These are phyloP conservation scores for Monosporascus cannonballus DNA, from an alignment of 2,329 filamentous ascomycete species.

Conservation along the genomic window DNA sequence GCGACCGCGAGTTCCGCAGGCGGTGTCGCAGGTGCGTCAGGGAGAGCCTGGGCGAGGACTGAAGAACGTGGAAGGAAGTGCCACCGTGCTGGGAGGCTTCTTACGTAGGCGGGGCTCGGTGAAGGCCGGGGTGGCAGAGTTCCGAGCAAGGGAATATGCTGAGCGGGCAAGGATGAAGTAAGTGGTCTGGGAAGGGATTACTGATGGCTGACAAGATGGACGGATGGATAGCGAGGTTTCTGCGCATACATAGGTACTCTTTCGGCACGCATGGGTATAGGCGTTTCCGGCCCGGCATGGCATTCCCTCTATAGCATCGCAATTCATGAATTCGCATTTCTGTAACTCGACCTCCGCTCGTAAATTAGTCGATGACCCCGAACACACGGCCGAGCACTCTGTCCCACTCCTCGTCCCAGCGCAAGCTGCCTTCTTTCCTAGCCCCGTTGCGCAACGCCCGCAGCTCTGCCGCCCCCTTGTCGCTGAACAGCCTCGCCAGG, in stretches of 20 bases:
- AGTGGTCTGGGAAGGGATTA: too few relatives aligned
- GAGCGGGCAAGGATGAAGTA: too few relatives aligned
- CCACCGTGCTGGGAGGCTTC: too few relatives aligned
- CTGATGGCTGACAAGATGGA: not conserved
- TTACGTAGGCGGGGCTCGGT: too few relatives aligned
- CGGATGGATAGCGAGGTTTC: not conserved
- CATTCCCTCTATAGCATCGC: not conserved
- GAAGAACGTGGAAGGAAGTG: constrained; percentile 1
- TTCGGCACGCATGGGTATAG: not conserved
- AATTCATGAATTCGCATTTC: not conserved
- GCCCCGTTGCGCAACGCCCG: constrained; percentile 62
- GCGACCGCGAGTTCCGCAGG: constrained; percentile 67
- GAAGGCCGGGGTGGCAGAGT: too few relatives aligned
- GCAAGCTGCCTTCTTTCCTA: constrained; percentile 61
- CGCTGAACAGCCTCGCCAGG: constrained; percentile 58
- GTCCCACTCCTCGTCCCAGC: constrained; percentile 96
- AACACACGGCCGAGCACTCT: constrained; percentile 70
- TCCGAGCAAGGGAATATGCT: too few relatives aligned
- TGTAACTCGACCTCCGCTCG: not conserved
- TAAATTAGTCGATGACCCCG: constrained; percentile 32
- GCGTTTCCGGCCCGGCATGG: not conserved
- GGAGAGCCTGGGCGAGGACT: constrained; percentile 73
- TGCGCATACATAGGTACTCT: too few relatives aligned
- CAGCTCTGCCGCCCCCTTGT: constrained; percentile 47
- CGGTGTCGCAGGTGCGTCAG: constrained; percentile 72